These are phyloP conservation scores for Perkinsus marinus DNA, from an alignment of 169 alveolate genomes.

Conservation along the genomic window DNA sequence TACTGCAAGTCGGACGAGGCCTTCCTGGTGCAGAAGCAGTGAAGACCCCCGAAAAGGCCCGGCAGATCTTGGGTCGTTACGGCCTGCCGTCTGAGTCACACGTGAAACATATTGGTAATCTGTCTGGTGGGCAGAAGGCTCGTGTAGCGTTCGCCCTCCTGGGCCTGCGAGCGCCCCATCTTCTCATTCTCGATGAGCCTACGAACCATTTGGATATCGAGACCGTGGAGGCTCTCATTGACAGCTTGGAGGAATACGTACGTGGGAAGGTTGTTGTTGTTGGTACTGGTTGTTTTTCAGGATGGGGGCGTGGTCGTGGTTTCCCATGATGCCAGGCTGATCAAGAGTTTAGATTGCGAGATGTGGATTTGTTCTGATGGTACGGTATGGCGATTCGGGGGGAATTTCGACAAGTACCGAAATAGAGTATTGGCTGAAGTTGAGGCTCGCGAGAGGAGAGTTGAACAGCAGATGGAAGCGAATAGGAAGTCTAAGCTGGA, in stretches of 20 bases:
- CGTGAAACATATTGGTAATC: not conserved
- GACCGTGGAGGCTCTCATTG: not conserved
- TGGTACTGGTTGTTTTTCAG: not conserved
- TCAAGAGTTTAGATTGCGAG: not conserved
- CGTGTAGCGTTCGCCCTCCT: conserved; percentile 86
- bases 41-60: conserved; percentile 4
- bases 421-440: not conserved
- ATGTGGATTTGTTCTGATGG: not conserved
- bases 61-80: conserved; percentile 19
- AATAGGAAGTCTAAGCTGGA: not conserved
- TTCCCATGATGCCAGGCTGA: conserved; percentile 24
- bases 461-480: not conserved
- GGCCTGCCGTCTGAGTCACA: conserved; percentile 10
- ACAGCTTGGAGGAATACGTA: not conserved
- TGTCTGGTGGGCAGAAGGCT: conserved; percentile 89
- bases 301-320: conserved; percentile 25
- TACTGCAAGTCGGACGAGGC: conserved; percentile 30
- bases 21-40: not conserved
- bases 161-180: conserved; percentile 80
- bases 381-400: not conserved
- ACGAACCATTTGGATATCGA: conserved; percentile 78
- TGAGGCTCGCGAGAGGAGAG: not conserved
- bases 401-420: not conserved
- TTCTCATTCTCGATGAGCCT: conserved; percentile 84
- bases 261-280: not conserved